A percentile compares a stretch with the other conserved stretches of the same genome.
Conservation (phyloP, 495 filamentous ascomycete genomes). For the Penicillium egyptiacum region DNA sequence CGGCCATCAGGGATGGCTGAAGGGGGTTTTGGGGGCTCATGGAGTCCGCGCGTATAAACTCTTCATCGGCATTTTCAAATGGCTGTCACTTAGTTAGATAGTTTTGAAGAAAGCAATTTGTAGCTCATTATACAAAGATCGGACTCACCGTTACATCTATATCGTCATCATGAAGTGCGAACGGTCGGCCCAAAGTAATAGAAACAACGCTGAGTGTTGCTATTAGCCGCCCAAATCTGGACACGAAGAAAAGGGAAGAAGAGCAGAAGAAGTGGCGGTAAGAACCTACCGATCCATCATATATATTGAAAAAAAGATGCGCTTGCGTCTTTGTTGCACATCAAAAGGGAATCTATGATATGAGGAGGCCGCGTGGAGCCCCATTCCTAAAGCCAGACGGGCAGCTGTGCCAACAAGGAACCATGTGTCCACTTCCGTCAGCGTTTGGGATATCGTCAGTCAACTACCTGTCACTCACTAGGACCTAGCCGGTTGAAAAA, state of each 20-base stretch:
- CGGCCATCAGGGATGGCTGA: constrained; percentile 36
- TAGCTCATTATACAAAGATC: neutral
- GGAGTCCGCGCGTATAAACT: constrained; percentile 28
- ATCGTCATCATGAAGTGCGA: constrained; percentile 42
- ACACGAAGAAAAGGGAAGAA: no score
- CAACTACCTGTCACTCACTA: constrained; percentile 25
- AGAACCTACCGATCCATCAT: constrained; percentile 45
- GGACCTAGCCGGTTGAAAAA: constrained; percentile 45
- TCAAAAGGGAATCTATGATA: constrained; percentile 26
- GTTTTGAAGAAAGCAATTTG: neutral
- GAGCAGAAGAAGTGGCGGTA: no score
- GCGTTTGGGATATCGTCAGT: neutral
- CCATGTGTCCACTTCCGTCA: constrained; percentile 29
- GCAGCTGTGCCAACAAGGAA: constrained; percentile 36
- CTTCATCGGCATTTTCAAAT: constrained; percentile 38
- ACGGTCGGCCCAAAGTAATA: constrained; percentile 40
- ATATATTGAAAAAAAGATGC: constrained; percentile 44
- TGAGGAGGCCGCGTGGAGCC: constrained; percentile 29
- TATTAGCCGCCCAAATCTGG: neutral
- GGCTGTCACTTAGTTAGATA: constrained; percentile 19
- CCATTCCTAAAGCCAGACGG: constrained; percentile 38
- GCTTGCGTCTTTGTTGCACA: constrained; percentile 35
- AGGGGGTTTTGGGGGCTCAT: constrained; percentile 19
- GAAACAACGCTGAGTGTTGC: constrained; percentile 33
- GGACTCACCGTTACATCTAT: constrained; percentile 34